phyloP scores from a whole-genome alignment of 371 early-diverging fungal species.

The Mucor lusitanicus region DNA sequence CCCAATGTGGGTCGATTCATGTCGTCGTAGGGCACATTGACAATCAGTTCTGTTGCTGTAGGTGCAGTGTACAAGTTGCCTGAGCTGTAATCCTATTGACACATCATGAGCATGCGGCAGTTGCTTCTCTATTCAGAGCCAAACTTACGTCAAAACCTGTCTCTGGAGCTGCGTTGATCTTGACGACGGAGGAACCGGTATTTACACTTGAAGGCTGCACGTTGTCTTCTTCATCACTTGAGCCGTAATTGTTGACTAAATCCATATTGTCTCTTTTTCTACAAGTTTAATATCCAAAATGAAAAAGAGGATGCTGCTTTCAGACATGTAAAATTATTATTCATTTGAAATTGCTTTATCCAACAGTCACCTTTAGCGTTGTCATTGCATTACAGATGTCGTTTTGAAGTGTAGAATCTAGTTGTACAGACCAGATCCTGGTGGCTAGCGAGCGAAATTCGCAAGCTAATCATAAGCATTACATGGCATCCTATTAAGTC shows the following conservation, averaged over 20 bases:
- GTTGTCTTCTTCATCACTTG: slow-evolving; percentile 57
- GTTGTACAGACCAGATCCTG: no score
- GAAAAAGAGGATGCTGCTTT: neutral
- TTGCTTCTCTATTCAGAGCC: neutral
- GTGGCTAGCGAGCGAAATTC: no score
- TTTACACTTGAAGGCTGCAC: slow-evolving; percentile 13
- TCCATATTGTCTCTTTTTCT: slow-evolving; percentile 29
- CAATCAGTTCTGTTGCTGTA: slow-evolving; percentile 67
- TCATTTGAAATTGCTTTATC: neutral
- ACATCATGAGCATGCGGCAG: neutral
- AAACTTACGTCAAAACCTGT: slow-evolving; percentile 69
- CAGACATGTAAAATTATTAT: neutral
- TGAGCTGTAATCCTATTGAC: slow-evolving; percentile 25
- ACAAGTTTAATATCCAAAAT: neutral
- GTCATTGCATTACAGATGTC: neutral
- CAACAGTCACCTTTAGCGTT: neutral
- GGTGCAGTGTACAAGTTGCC: slow-evolving; percentile 60
- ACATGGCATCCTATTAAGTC: no score
- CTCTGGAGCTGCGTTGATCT: slow-evolving; percentile 74
- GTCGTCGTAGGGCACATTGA: slow-evolving; percentile 81
- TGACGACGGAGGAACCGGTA: slow-evolving; percentile 11
- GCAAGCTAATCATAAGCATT: no score
- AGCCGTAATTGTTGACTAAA: slow-evolving; percentile 52
- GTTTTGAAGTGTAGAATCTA: neutral
- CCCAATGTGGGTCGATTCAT: slow-evolving; percentile 70